A percentile compares a stretch with the other conserved stretches of the same genome.
These are phyloP conservation scores for Scheffersomyces lignosus DNA, from an alignment of 805 yeast species.

Conservation along the genomic window DNA sequence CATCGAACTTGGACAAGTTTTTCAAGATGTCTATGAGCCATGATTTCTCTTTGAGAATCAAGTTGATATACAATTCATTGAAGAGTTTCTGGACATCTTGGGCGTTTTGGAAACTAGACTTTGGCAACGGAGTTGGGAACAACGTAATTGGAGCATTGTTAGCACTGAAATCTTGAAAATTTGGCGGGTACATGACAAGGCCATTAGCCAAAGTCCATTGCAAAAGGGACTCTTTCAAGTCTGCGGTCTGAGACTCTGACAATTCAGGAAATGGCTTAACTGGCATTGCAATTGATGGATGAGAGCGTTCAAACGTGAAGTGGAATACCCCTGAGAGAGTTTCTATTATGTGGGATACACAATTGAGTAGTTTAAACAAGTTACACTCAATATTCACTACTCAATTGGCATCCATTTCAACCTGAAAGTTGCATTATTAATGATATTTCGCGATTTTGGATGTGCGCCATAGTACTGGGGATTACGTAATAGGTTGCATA, in stretches of 20 bases:
- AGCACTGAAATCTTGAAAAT: conserved; percentile 44
- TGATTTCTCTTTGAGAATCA: conserved; percentile 50
- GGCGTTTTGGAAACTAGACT: conserved; percentile 63
- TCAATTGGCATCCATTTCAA: too few species aligned
- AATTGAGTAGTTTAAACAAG: too few species aligned
- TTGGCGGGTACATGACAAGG: conserved; percentile 74
- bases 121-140: conserved; percentile 88
- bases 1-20: conserved; percentile 58
- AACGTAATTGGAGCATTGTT: conserved; percentile 83
- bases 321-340: too few species aligned
- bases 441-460: too few species aligned
- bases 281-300: conserved; percentile 10
- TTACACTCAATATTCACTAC: too few species aligned
- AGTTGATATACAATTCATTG: conserved; percentile 72
- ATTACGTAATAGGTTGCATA: too few species aligned
- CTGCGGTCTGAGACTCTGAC: conserved; percentile 21
- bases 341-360: too few species aligned
- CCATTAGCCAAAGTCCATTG: conserved; percentile 86
- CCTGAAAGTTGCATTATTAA: too few species aligned
- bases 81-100: conserved; percentile 62
- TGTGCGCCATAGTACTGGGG: too few species aligned
- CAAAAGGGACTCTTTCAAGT: conserved; percentile 47
- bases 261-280: conserved; percentile 36
- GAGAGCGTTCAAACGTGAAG: too few species aligned
- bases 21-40: conserved; percentile 65